These are phyloP conservation scores for Urochloa ruziziensis DNA, from an alignment of 176 grass and related monocot species.

Conservation along the genomic window DNA sequence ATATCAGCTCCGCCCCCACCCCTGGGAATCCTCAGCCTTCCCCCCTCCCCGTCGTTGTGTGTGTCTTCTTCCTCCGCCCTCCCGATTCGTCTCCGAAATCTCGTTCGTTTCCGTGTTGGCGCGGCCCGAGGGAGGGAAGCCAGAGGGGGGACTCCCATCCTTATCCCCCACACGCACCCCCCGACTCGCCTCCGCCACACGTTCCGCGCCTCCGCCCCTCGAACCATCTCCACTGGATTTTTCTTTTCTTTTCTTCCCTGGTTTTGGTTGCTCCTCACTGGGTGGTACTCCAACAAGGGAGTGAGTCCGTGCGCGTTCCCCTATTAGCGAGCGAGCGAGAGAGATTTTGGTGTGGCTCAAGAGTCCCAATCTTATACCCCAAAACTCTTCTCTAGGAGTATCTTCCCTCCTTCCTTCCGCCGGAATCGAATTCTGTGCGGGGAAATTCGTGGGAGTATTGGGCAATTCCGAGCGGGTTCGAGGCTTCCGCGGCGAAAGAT, in stretches of 20 bases:
- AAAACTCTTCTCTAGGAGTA: not conserved
- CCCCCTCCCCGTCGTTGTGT: not conserved
- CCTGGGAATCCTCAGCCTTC: not conserved
- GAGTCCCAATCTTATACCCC: not conserved
- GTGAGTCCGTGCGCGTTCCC: not conserved
- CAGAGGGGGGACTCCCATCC: not conserved
- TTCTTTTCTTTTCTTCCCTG: not conserved
- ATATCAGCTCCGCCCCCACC: not conserved
- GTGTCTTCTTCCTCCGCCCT: not conserved
- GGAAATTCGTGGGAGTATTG: not conserved
- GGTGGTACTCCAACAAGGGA: not conserved
- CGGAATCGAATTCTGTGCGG: not conserved
- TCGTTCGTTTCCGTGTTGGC: not conserved
- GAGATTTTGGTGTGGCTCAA: not conserved
- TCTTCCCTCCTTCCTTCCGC: too few species aligned
- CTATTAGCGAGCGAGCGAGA: not conserved
- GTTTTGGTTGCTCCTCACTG: not conserved
- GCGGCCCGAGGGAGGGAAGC: not conserved
- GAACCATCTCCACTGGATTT: not conserved
- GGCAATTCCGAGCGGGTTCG: not conserved
- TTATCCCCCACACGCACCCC: conserved; percentile 30
- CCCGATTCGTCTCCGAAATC: not conserved
- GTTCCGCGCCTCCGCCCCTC: not conserved
- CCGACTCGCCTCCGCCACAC: conserved; percentile 23
- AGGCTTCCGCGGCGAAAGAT: not conserved